These are phyloP conservation scores for Aspergillus pseudoglaucus DNA, from an alignment of 2,329 filamentous ascomycete genomes.

Conservation along the genomic window DNA sequence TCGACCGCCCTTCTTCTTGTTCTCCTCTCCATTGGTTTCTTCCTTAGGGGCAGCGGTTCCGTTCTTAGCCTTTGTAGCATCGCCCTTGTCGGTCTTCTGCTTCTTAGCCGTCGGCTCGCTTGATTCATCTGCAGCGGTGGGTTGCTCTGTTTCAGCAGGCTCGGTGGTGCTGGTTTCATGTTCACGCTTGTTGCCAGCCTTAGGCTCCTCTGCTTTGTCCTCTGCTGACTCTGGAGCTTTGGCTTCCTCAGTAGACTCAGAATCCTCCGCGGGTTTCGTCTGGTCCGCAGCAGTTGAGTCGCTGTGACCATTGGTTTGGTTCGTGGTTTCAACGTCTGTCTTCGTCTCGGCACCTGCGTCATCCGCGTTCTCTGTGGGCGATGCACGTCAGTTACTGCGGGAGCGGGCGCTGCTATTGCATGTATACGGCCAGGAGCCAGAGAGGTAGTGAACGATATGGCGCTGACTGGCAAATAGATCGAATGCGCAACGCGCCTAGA, in stretches of 20 bases:
- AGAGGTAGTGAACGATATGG: not conserved
- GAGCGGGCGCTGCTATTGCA: not conserved
- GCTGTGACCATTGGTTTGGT: slow-evolving; percentile 6
- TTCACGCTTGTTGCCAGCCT: slow-evolving; percentile 20
- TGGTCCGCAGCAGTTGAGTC: slow-evolving; percentile 1
- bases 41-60: slow-evolving; percentile 7
- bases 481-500: not conserved
- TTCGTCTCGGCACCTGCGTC: slow-evolving; percentile 4
- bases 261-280: slow-evolving; percentile 4
- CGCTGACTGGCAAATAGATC: no score
- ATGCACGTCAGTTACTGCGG: not conserved
- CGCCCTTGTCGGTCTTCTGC: slow-evolving; percentile 22
- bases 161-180: slow-evolving; percentile 7
- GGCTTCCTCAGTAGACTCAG: slow-evolving; percentile 6
- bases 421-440: not conserved
- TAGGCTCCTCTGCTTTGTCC: slow-evolving; percentile 8
- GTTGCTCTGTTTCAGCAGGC: slow-evolving; percentile 4
- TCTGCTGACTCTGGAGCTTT: slow-evolving; percentile 7
- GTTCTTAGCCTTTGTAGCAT: slow-evolving; percentile 8
- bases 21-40: slow-evolving; percentile 21
- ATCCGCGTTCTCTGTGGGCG: slow-evolving; percentile 7
- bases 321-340: not conserved
- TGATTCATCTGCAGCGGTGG: slow-evolving; percentile 6
- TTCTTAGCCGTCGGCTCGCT: slow-evolving; percentile 28
- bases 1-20: slow-evolving; percentile 25